Base-by-base conservation (phyloP, 2,329 filamentous ascomycete species). In the Colletotrichum endophyticum region DNA sequence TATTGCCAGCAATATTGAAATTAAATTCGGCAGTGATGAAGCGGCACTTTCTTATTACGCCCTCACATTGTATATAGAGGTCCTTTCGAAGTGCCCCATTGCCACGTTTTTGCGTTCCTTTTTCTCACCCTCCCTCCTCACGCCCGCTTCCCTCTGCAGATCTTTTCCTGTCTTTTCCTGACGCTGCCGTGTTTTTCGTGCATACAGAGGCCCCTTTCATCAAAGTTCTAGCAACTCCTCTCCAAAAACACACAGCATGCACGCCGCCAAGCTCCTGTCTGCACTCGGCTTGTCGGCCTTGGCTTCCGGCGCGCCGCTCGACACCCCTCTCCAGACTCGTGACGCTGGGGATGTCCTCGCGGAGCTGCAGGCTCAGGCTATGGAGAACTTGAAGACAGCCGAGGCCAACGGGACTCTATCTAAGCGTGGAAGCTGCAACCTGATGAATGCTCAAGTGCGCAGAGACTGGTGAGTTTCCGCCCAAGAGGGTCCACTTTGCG, bases 391-490 rank as follows among this genome's bases (percentile, higher is more conserved):
- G 12, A 53, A 70, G 57, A 44, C 66, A 5, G 72, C 72, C 16
- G 72, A 74, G 44, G 66, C 72, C 25, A 44, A 74, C 59, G 72
- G 72, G 27, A 74, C 66, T 11, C n/a, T 74, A 19, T 49, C 66
- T 49, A 74, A 74, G 66, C 66, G 59, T 16, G 66, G 44, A 7
- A 15, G 44, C 49, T 73, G 64, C 71, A 74, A 71, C 16, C 19
- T 66, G n/a, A 44, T 49, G 44, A 74, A 71, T 32, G 72, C 67
- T n/a, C 32, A 34, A 5, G 49, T 74, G 13, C 66, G 72, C 32
- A 59, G 66, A 22, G 66, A 74, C 25, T 74, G 72, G 72, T 74
- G 34, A 32, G 72, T n/a, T 2, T n/a, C 7, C 15, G 15, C 27
- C 16, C 25, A 28, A 30, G 27, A 30, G 5, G 16, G 19, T n/a